Base-by-base conservation (phyloP, 2,329 filamentous ascomycete species). In the Penicillium psychrosexuale region DNA sequence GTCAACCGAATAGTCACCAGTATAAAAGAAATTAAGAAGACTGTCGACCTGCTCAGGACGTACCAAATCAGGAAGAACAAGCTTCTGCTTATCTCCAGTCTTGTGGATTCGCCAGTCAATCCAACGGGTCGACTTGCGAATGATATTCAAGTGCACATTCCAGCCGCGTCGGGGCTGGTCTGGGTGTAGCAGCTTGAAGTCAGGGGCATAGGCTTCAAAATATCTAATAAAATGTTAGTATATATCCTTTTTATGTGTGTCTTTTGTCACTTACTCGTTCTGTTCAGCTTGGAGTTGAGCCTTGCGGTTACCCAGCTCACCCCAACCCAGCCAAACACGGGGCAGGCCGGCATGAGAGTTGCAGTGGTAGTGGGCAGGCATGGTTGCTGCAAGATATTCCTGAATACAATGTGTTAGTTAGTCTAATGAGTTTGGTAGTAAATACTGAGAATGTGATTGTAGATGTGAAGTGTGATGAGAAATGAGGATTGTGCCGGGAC, bases 21-120 rank as follows among this genome's bases (percentile, higher is more conserved):
- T 58, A 22, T 53, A 62, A 8, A 62, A 40, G 43, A 53, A 62
- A 24, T 39, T 34, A 22, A 51, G 13, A n/a, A 59, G 47, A 8
- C 52, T 61, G 1, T 37, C 34, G 8, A 55, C 12, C 13, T 51
- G 47, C 4, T 44, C 33, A 19, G 8, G 5, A 33, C 12, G 19
- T 22, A 55, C 12, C 12, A 50, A 27, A 12, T 38, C 27, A 9
- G 52, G 52, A 19, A 55, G 52, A 28, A 39, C 6, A 15, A 51
- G 22, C 8, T 13, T 3, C 5, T 30, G 15, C 7, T 37, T 36
- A 3, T 53, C 22, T 5, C 44, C 36, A 5, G 47, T 50, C 11
- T 22, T 31, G 8, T 34, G 15, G 8, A 53, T 48, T 34, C 45
- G 19, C 37, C 37, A 49, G 19, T 53, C 47, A 13, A 55, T 45